Evolutionary conservation across 2,329 filamentous ascomycete species (phyloP), one percentile per base, ranked within the genome.

Genomic region (Ascochyta viciae-villosae): DNA sequence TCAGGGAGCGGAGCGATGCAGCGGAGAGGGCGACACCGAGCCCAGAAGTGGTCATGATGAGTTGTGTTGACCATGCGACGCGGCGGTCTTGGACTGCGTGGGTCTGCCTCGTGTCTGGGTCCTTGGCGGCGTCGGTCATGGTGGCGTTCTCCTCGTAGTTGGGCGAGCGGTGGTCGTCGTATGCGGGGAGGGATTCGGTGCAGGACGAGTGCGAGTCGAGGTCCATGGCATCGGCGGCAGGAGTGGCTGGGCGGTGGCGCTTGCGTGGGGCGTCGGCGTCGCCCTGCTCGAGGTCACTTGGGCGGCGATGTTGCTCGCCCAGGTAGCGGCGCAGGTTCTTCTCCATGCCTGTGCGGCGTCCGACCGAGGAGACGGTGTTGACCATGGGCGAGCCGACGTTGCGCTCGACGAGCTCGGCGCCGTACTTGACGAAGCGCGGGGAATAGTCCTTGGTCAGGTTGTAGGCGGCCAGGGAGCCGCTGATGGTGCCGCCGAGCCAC

Each of bases 11-110:
- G 8, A 97, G 79, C 22, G 91, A 96, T 68, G 95, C 89, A 16
- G 96, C 89, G 67, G 90, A 96, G 84, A 99, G 92, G 1, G 95
- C 92, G 15, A 96, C 89, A 61, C 92, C 92, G 0, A 98, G 83
- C 0, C 92, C 94, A 0, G 92, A 96, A 0, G 94, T 97, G 5
- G 91, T 93, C 73, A 96, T 90, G 63, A 96, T 90, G 16, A 97
- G 81, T 13, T 92, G 87, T 10, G 90, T 91, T 58, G 90, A 91
- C 92, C 92, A 96, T 37, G 81, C 83, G 10, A 69, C 82, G 24
- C 76, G 72, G 40, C 73, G 66, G 56, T 74, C 70, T 40, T 73
- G 68, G 4, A 61, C 74, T 62, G 64, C 70, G 56, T 60, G 44
- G 54, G 43, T 38, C 39, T 41, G 41, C 12, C 31, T 34, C 22